Percentiles rank a stretch among this genome's conserved stretches.
These are phyloP conservation scores for Selenicereus undatus DNA, from an alignment of 148 eudicot genomes.

Conservation along the genomic window DNA sequence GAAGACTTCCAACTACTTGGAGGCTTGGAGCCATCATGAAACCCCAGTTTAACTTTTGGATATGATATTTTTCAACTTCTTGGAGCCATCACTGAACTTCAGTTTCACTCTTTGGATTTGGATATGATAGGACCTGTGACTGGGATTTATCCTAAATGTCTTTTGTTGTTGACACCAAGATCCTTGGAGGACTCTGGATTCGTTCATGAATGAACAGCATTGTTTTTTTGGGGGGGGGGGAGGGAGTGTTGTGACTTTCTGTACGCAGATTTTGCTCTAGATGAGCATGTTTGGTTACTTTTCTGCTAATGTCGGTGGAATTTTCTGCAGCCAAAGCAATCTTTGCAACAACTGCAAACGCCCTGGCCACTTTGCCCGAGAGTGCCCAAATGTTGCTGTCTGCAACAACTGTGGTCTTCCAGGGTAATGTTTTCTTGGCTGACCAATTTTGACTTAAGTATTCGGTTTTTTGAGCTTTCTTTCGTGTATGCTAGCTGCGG, in stretches of 20 bases:
- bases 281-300: neutral
- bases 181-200: neutral
- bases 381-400: constrained; percentile 52
- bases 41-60: neutral
- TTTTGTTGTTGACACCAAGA: neutral
- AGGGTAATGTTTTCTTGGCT: constrained; percentile 29
- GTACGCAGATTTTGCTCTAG: neutral
- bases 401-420: constrained; percentile 60
- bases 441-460: neutral
- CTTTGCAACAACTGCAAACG: constrained; percentile 52
- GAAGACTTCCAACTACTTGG: too few relatives aligned
- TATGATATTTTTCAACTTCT: neutral
- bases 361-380: constrained; percentile 53
- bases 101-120: neutral
- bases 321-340: constrained; percentile 37
- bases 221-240: neutral
- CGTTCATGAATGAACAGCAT: neutral
- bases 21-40: neutral
- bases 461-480: neutral
- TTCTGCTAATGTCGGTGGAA: neutral
- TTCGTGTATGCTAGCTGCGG: neutral
- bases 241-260: neutral
- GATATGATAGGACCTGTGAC: neutral
- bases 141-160: neutral
- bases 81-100: neutral